A percentile compares a stretch with the other conserved stretches of the same genome.
Conservation (phyloP, 2,329 filamentous ascomycete species). For the Aspergillus oerlinghausenensis region DNA sequence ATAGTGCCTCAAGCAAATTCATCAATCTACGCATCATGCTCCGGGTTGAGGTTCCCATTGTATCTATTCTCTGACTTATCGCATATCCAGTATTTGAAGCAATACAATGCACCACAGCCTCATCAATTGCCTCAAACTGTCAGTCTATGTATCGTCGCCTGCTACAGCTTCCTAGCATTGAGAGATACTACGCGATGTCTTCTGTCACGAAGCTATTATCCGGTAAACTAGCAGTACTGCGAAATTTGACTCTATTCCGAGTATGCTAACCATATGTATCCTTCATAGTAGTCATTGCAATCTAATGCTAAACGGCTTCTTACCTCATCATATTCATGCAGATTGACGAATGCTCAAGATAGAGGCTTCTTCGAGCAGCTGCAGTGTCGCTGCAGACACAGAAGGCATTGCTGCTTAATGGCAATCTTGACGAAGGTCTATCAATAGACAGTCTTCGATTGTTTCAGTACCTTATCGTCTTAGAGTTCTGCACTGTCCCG, state of each 20-base stretch:
- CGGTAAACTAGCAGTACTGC: neutral
- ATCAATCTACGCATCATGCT: neutral
- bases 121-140: neutral
- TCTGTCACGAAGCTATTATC: neutral
- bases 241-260: neutral
- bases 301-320: no score
- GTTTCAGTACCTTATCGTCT: no score
- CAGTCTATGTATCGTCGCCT: neutral
- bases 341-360: no score
- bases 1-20: neutral
- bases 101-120: neutral
- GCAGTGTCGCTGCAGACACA: neutral
- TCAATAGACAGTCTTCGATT: neutral
- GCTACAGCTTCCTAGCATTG: neutral
- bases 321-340: no score
- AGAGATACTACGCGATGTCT: neutral
- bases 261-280: no score
- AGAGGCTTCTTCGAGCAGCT: no score
- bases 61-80: neutral
- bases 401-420: neutral
- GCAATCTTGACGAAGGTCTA: neutral
- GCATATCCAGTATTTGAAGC: neutral
- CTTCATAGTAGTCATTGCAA: no score
- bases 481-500: neutral
- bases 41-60: neutral